Evolutionary conservation across 176 grass and related monocot genomes (phyloP), one percentile per base, ranked within the genome.

Genomic region (Rhynchospora tenuis): DNA sequence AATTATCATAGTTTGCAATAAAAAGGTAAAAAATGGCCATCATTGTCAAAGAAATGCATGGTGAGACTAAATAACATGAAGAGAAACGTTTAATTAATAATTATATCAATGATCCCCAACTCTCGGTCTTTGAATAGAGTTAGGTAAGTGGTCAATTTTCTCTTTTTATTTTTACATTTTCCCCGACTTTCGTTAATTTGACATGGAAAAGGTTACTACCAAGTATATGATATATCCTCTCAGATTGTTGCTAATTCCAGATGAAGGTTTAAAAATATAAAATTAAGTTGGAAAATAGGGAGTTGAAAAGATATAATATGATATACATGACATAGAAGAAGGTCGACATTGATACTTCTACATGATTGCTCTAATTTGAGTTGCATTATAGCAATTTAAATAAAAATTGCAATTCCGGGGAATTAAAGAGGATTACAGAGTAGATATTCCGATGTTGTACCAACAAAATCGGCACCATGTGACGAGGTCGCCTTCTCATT

Each of bases 401-500:
- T 82, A 16, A 65, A 12, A 82, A 82, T 64, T 22, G 22, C 15
- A 61, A 19, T 51, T 66, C 3, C 13, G 13, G 5, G 7, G 2
- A 65, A 82, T 82, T 52, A 42, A 7, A 4, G 44, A 54, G 15
- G 54, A 82, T 33, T 67, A 5, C 63, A 68, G 80, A 82, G 79
- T 42, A 64, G 43, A 28, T 47, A 11, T 55, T 52, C 7, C 15
- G 12, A 23, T 63, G 54, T 45, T 61, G n/a, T 23, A 61, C 57
- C 78, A 47, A 68, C 42, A 51, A 82, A 56, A 77, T 55, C 50
- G 73, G 73, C 57, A 82, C 44, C 80, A 82, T 82, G 80, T 82
- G 80, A 82, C 61, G 59, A 82, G 61, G 80, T 82, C 61, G 59
- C 33, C 80, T 68, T 82, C 80, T 82, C 80, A 82, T 82, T 67